Percentiles rank a stretch among this genome's conserved stretches.
Evolutionary conservation across 2,329 filamentous ascomycete species (phyloP).

Genomic region (Xylariaceae sp.): DNA sequence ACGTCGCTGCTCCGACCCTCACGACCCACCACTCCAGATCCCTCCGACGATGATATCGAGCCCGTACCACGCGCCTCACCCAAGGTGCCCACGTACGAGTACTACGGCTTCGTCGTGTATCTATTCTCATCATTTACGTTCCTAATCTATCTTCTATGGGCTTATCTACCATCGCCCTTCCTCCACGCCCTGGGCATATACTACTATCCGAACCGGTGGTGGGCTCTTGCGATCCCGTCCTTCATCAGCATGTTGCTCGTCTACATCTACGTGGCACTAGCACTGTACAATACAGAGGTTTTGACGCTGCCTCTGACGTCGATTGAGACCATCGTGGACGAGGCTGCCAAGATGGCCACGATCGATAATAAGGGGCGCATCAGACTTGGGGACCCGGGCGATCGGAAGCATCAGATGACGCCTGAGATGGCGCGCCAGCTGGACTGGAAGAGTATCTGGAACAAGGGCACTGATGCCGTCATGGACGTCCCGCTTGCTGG

Average conservation of each 20-base stretch:
- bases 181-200: constrained; percentile 88
- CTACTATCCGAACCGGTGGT: constrained; percentile 98
- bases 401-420: constrained; percentile 36
- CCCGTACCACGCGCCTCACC: constrained; percentile 79
- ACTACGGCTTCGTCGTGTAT: constrained; percentile 97
- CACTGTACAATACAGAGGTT: constrained; percentile 83
- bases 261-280: constrained; percentile 92
- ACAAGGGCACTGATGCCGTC: constrained; percentile 88
- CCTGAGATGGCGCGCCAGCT: constrained; percentile 32
- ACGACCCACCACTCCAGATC: constrained; percentile 88
- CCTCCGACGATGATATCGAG: constrained; percentile 77
- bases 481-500: constrained; percentile 95
- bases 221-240: constrained; percentile 85
- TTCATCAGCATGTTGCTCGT: constrained; percentile 84
- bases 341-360: constrained; percentile 77
- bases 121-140: constrained; percentile 81
- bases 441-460: constrained; percentile 83
- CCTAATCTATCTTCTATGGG: constrained; percentile 69
- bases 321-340: constrained; percentile 87
- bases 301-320: constrained; percentile 74
- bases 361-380: constrained; percentile 65
- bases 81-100: constrained; percentile 98
- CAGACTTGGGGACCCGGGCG: constrained; percentile 32
- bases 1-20: constrained; percentile 88
- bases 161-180: constrained; percentile 85